Conservation (phyloP, 306 rosid species). For the Medicago arabica region DNA sequence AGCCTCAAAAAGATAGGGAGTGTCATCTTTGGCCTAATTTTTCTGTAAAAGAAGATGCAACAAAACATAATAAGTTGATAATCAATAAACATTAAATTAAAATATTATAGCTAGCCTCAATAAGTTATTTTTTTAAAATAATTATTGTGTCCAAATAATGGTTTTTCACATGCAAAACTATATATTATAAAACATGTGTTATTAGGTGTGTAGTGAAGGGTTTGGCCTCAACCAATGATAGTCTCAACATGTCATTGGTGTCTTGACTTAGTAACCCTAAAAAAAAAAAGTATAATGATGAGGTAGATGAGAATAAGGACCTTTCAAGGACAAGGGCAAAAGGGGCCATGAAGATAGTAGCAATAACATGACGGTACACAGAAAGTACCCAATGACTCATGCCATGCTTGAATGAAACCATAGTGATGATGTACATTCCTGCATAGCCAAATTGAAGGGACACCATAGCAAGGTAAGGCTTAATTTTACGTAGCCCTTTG, state of each 20-base stretch:
- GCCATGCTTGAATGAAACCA: slow-evolving; percentile 92
- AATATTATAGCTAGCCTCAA: background rate
- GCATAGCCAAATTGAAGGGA: slow-evolving; percentile 87
- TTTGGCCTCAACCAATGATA: background rate
- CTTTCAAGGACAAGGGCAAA: slow-evolving; percentile 88
- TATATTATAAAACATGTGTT: background rate
- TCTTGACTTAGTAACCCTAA: background rate
- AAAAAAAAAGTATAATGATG: background rate
- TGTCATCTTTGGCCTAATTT: slow-evolving; percentile 92
- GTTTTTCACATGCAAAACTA: background rate
- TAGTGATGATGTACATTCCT: slow-evolving; percentile 84
- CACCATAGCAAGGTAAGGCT: slow-evolving; percentile 87
- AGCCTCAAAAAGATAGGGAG: slow-evolving; percentile 75
- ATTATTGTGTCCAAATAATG: background rate
- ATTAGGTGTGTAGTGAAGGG: background rate
- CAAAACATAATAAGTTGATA: background rate
- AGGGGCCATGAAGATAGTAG: slow-evolving; percentile 73
- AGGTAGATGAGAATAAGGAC: slow-evolving; percentile 39
- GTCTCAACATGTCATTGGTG: background rate
- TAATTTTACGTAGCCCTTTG: slow-evolving; percentile 43
- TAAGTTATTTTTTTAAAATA: background rate
- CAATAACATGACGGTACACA: slow-evolving; percentile 79
- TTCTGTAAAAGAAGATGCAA: slow-evolving; percentile 53
- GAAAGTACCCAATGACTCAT: slow-evolving; percentile 90
- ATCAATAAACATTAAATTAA: background rate